Percentiles rank a stretch among this genome's conserved stretches.
phyloP scores from a whole-genome alignment of 2,329 filamentous ascomycete species.

The Epichloe gansuensis region DNA sequence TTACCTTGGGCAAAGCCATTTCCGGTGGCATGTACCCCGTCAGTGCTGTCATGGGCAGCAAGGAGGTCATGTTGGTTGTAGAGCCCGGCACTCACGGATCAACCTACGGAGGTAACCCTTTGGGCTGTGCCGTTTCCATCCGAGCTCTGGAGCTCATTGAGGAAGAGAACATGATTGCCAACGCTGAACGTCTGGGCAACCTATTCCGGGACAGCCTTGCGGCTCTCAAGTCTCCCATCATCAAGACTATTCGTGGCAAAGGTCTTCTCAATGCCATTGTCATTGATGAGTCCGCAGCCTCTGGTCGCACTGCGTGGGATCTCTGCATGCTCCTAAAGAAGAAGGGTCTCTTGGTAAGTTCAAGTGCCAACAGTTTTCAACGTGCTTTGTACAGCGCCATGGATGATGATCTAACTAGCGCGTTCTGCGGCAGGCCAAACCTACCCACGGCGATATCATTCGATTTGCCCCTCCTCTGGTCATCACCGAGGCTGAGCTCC shows the following conservation, averaged over 20 bases:
- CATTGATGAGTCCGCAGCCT: conserved; percentile 80
- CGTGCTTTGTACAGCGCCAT: too few species aligned
- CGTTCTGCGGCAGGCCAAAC: conserved; percentile 61
- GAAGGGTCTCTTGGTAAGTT: conserved; percentile 78
- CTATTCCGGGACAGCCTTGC: conserved; percentile 70
- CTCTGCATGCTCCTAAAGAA: conserved; percentile 89
- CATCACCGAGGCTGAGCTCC: conserved; percentile 79
- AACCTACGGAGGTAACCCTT: conserved; percentile 95
- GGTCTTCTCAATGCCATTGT: conserved; percentile 91
- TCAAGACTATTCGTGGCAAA: conserved; percentile 78
- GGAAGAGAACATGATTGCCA: conserved; percentile 78
- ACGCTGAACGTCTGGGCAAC: conserved; percentile 68
- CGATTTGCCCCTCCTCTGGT: conserved; percentile 92
- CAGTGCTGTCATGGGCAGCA: conserved; percentile 75
- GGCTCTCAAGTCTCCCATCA: conserved; percentile 66
- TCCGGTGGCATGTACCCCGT: conserved; percentile 99
- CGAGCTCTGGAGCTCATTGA: conserved; percentile 87
- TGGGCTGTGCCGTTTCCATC: conserved; percentile 91
- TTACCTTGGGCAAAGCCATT: conserved; percentile 93
- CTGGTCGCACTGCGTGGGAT: conserved; percentile 87
- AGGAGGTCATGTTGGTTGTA: conserved; percentile 88
- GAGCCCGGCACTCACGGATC: conserved; percentile 96
- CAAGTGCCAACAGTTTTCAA: background rate
- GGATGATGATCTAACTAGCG: background rate
- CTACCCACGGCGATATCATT: conserved; percentile 97